These are phyloP conservation scores for Botryotinia calthae DNA, from an alignment of 2,329 filamentous ascomycete species.

Conservation along the genomic window DNA sequence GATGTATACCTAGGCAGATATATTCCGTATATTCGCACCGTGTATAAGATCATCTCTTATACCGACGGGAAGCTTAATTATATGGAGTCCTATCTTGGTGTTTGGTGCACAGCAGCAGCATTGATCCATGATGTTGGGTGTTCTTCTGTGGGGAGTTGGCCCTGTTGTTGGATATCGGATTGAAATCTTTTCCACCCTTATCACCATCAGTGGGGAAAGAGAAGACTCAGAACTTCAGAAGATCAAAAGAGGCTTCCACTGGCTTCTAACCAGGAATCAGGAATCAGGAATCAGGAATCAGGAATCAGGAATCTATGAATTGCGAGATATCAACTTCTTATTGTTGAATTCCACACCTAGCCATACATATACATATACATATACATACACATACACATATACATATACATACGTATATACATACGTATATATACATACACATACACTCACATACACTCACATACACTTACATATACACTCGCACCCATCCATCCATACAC, in stretches of 20 bases:
- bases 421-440: background rate
- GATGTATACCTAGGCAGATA: too few species aligned
- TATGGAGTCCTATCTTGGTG: background rate
- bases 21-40: background rate
- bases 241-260: background rate
- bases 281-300: background rate
- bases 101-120: background rate
- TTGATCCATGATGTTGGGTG: background rate
- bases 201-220: background rate
- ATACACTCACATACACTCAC: too few species aligned
- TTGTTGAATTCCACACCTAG: background rate
- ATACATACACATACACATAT: background rate
- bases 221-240: background rate
- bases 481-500: background rate
- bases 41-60: slow-evolving; percentile 6
- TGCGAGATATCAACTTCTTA: background rate
- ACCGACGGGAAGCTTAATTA: slow-evolving; percentile 6
- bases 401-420: background rate
- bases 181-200: background rate
- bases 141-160: background rate
- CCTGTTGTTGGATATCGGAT: background rate
- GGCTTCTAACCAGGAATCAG: background rate
- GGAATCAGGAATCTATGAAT: background rate
- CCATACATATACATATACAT: background rate
- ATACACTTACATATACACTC: background rate